These are phyloP conservation scores for Clarireedia homoeocarpa DNA, from an alignment of 2,329 filamentous ascomycete species.

Conservation along the genomic window DNA sequence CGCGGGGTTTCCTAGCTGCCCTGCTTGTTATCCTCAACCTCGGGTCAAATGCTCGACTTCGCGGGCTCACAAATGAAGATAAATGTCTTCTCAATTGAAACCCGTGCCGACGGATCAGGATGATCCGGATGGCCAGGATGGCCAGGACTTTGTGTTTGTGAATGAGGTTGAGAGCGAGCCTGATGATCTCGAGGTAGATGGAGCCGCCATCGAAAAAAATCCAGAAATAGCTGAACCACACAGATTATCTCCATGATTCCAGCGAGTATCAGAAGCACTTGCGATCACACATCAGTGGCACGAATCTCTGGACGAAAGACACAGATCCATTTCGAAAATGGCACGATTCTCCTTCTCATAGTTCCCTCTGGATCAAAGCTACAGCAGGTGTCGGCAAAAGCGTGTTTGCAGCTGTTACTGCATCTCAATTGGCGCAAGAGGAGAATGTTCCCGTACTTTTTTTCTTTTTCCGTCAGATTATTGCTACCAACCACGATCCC, in stretches of 20 bases:
- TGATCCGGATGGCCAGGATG: neutral
- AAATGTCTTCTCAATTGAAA: neutral
- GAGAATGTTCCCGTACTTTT: neutral
- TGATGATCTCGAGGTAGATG: neutral
- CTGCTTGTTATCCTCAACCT: no score
- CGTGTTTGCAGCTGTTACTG: slow-evolving; percentile 27
- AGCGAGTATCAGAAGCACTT: slow-evolving; percentile 19
- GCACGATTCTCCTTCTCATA: slow-evolving; percentile 22
- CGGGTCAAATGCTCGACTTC: no score
- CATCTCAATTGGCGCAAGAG: neutral
- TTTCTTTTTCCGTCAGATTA: slow-evolving; percentile 16
- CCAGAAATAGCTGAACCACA: slow-evolving; percentile 15
- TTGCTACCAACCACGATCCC: slow-evolving; percentile 27
- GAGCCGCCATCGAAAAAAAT: neutral
- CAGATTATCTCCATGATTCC: slow-evolving; percentile 12
- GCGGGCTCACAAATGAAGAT: neutral
- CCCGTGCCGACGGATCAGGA: neutral
- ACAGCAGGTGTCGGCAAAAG: slow-evolving; percentile 39
- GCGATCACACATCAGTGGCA: slow-evolving; percentile 13
- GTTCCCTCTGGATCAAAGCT: slow-evolving; percentile 40
- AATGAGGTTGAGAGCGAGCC: neutral
- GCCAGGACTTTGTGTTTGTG: neutral
- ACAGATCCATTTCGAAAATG: slow-evolving; percentile 15
- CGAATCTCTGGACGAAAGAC: slow-evolving; percentile 17
- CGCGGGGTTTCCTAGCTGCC: no score